Base-by-base conservation (phyloP, 768 basidiomycete genomes). In the Mycena belliarum region DNA sequence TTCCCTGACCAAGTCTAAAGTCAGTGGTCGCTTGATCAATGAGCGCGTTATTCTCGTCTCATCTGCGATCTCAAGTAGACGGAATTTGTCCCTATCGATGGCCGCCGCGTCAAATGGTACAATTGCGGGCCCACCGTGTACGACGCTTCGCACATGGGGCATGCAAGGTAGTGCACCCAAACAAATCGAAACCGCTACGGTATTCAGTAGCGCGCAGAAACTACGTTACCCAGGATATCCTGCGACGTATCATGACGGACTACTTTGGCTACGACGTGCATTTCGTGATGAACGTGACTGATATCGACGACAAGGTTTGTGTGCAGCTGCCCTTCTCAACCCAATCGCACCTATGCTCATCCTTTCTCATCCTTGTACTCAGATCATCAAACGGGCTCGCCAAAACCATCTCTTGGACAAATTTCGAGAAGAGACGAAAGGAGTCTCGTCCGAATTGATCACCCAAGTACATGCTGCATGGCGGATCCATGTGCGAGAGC, bases 61-160 rank as follows among this genome's bases (percentile, higher is more conserved):
- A 53, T 49, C 45, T 63, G 38, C 43, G 43, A 48, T 15, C 44
- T 46, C 29, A 43, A 43, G 11, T 66, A 95, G 92, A 88, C 83
- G 50, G 87, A 88, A 59, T 94, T 96, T 65, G 73, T 88, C 35
- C 86, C 93, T 7, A 77, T 69, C 49, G 76, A 83, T 60, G 88
- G 87, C 0, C 81, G 83, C 2, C 83, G 83, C 63, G 86, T 96
- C n/a, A 95, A 95, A 66, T 98, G 95, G 95, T 98, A 99, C 71
- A 98, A 97, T 71, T 99, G 97, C 68, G 96, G 97, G 11, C 96
- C 97, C 18, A 99, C 97, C 0, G 97, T 99, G 10, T 99, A 99
- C 71, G 97, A 99, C 78, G 86, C 94, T 14, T 90, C 93, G 40
- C 97, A 99, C 72, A 94, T 99, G 92, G 97, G 97, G 7, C 97